A percentile compares a stretch with the other conserved stretches of the same genome.
phyloP scores from a whole-genome alignment of 768 basidiomycete genomes.

The Podaxis carcinomalis region DNA sequence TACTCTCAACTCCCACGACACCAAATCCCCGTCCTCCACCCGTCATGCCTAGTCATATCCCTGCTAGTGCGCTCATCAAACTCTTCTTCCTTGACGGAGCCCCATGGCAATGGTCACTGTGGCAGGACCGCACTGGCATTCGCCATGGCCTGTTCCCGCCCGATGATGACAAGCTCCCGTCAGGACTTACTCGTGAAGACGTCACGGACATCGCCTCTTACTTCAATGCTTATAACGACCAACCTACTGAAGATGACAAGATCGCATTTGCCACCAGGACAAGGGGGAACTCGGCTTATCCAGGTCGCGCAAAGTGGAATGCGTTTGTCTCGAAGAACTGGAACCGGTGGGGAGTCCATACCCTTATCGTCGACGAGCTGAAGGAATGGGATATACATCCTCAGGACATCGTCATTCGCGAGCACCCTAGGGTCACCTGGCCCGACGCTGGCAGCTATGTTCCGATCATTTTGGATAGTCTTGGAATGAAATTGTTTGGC shows the following conservation, averaged over 20 bases:
- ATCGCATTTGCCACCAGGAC: neutral
- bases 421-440: neutral
- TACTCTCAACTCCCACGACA: neutral
- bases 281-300: neutral
- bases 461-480: neutral
- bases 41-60: neutral
- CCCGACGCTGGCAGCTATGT: neutral
- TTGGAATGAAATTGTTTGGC: constrained; percentile 2
- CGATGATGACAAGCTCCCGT: constrained; percentile 16
- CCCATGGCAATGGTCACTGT: constrained; percentile 15
- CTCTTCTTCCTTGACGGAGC: constrained; percentile 11
- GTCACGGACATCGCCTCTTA: constrained; percentile 12
- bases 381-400: constrained; percentile 13
- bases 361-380: constrained; percentile 10
- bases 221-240: constrained; percentile 12
- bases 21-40: neutral
- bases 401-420: neutral
- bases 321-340: constrained; percentile 11
- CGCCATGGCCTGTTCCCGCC: constrained; percentile 19
- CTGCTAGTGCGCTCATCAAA: constrained; percentile 14
- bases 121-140: constrained; percentile 20
- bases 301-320: constrained; percentile 15
- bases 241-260: neutral
- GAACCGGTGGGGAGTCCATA: constrained; percentile 16
- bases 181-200: constrained; percentile 11